Percentiles rank a stretch among this genome's conserved stretches.
These are phyloP conservation scores for Oryza meyeriana DNA, from an alignment of 176 grass and related monocot genomes.

Conservation along the genomic window DNA sequence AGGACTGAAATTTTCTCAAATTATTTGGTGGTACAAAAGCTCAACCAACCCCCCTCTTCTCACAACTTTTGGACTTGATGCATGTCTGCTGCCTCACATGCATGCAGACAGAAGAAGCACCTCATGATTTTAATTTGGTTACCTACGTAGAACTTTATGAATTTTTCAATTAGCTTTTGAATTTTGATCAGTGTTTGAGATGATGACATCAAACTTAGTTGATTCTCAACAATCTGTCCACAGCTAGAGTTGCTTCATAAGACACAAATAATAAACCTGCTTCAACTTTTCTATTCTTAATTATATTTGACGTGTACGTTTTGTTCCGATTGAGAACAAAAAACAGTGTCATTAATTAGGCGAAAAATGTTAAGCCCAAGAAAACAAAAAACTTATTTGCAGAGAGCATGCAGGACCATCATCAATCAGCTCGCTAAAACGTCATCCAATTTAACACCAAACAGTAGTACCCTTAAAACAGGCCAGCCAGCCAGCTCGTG, in stretches of 20 bases:
- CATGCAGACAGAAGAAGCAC: background rate
- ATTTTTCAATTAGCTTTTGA: background rate
- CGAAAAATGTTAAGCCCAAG: background rate
- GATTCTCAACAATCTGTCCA: background rate
- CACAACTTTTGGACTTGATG: slow-evolving; percentile 44
- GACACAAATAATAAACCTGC: background rate
- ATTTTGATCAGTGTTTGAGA: background rate
- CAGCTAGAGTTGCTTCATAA: background rate
- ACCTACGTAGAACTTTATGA: background rate
- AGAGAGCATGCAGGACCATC: background rate
- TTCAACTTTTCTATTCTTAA: background rate
- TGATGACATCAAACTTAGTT: background rate
- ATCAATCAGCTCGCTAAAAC: background rate
- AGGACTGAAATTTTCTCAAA: background rate
- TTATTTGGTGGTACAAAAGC: slow-evolving; percentile 18
- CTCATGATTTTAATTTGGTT: background rate
- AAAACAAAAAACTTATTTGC: background rate
- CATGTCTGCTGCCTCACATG: slow-evolving; percentile 42
- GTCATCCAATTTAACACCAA: background rate
- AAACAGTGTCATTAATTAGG: background rate
- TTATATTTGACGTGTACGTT: background rate
- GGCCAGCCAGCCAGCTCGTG: background rate
- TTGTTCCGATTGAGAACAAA: background rate
- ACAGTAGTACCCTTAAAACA: background rate
- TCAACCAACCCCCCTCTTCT: slow-evolving; percentile 6